Evolutionary conservation across 345 rosid genomes (phyloP), one percentile per base, ranked within the genome.

Genomic region (Viola odorata): DNA sequence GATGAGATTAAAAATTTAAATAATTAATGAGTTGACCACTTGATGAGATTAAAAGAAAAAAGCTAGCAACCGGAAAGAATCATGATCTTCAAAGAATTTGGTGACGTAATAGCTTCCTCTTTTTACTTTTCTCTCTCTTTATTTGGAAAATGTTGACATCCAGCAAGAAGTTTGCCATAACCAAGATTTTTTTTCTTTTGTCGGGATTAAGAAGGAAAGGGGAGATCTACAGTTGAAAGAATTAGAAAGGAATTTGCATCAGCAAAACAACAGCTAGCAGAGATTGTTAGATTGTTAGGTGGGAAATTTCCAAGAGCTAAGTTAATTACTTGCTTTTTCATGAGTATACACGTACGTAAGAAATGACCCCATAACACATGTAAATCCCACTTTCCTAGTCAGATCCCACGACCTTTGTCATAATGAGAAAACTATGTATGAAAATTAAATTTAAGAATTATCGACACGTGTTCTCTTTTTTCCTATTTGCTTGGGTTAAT

Each of bases 361-460:
- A 53, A 63, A 54, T 45, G 69, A 63, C 55, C 56, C 62, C 70
- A 64, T 65, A 14, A 8, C 73, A 61, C 49, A 66, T 66, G 71
- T 63, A 66, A 45, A 63, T 58, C 51, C 73, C 74, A 68, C 53
- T 37, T 64, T 70, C 80, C 88, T 14, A 72, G 74, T 79, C 80
- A 73, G 65, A 80, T 64, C 61, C 80, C 82, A 83, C 75, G 53
- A 42, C 23, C 1, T 3, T 5, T 52, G 37, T 14, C 12, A 11
- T 17, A 50, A 47, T 42, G 6, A 5, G 10, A 5, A 10, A 42
- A 10, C 45, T 42, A 10, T 23, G 32, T 23, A 23, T 0, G 32
- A 23, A 23, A 55, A 37, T 10, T 8, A 44, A 45, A 37, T 10
- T 8, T 37, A 45, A 23, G 0, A 65, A 41, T 55, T 12, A 45